Percentiles rank a stretch among this genome's conserved stretches.
phyloP scores from a whole-genome alignment of 2,329 filamentous ascomycete genomes.

The Phoma sp. region DNA sequence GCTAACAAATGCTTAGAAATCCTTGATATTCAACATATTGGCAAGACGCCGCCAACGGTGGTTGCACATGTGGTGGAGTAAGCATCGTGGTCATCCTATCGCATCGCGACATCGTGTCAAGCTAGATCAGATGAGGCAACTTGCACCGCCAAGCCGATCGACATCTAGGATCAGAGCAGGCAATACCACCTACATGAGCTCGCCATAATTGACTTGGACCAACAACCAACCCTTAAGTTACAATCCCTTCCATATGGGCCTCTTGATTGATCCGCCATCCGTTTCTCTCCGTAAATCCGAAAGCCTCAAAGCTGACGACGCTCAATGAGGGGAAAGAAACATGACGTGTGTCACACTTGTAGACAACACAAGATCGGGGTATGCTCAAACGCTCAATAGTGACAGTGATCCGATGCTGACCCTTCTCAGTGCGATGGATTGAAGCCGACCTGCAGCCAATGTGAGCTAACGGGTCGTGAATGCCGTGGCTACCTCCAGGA shows the following conservation, averaged over 20 bases:
- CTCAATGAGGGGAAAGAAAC: conserved; percentile 9
- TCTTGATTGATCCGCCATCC: too few relatives aligned
- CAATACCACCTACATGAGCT: too few relatives aligned
- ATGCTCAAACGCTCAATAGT: background rate
- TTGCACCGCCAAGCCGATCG: background rate
- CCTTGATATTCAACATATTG: background rate
- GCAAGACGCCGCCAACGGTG: too few relatives aligned
- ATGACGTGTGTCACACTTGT: conserved; percentile 7
- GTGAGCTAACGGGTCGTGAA: background rate
- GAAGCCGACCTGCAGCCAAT: conserved; percentile 5
- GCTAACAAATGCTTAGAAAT: conserved; percentile 12
- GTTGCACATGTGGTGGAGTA: too few relatives aligned
- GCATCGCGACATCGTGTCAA: background rate
- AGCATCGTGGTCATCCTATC: background rate
- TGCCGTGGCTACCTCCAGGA: conserved; percentile 7
- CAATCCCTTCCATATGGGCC: too few relatives aligned
- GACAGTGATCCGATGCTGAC: background rate
- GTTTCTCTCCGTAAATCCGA: too few relatives aligned
- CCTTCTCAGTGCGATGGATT: conserved; percentile 2
- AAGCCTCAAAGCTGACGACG: background rate
- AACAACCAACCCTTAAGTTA: too few relatives aligned
- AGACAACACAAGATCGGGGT: conserved; percentile 11
- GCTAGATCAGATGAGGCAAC: background rate
- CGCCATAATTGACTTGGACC: too few relatives aligned
- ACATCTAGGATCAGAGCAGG: background rate